These are phyloP conservation scores for Plantago coronopus DNA, from an alignment of 305 asterid genomes.

Conservation along the genomic window DNA sequence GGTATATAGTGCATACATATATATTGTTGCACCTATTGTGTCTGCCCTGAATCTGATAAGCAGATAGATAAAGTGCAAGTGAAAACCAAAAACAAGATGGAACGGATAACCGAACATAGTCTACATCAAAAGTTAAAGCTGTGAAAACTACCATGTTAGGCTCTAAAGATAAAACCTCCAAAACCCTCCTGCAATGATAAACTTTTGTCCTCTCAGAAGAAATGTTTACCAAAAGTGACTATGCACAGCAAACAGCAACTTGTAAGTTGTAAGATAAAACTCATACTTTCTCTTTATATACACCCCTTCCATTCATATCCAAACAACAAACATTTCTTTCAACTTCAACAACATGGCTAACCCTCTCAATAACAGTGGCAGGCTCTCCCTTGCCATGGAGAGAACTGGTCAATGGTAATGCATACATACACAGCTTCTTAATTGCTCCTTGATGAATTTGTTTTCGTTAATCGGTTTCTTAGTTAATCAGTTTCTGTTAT, in stretches of 20 bases:
- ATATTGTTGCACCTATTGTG: no score
- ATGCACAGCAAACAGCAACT: slow-evolving; percentile 14
- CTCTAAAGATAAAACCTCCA: no score
- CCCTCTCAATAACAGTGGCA: slow-evolving; percentile 26
- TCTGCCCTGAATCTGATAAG: no score
- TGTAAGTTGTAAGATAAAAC: no score
- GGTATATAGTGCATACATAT: no score
- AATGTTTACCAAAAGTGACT: slow-evolving; percentile 2
- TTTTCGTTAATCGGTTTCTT: not conserved
- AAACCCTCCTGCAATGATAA: not conserved
- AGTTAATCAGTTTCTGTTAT: slow-evolving; percentile 5
- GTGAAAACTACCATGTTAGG: no score
- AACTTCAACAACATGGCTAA: slow-evolving; percentile 28
- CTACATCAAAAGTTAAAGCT: no score
- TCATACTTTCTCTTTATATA: slow-evolving; percentile 35
- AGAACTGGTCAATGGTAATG: slow-evolving; percentile 90
- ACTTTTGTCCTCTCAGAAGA: slow-evolving; percentile 27
- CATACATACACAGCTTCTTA: not conserved
- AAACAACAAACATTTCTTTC: slow-evolving; percentile 20
- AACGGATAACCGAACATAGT: no score
- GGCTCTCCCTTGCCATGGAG: slow-evolving; percentile 75
- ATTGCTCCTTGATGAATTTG: not conserved
- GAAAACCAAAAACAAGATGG: no score
- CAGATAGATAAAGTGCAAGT: no score
- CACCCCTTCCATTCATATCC: slow-evolving; percentile 18